phyloP scores from a whole-genome alignment of 306 rosid species.

The Vigna reflexopilosa region DNA sequence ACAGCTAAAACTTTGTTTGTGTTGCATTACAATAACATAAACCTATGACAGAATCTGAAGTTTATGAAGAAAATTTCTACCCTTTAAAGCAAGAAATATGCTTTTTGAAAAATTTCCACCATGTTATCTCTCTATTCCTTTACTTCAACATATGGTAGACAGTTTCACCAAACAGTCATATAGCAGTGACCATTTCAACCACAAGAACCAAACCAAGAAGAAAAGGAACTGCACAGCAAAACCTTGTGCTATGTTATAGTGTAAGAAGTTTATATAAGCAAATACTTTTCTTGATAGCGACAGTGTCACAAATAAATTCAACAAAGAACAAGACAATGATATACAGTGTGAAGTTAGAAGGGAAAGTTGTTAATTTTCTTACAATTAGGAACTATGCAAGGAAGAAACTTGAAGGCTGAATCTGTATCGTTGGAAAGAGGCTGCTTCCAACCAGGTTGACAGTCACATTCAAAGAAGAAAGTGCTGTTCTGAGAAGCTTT shows the following conservation, averaged over 20 bases:
- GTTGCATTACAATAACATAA: too few relatives aligned
- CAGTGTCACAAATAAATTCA: slow-evolving; percentile 24
- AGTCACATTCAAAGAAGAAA: slow-evolving; percentile 70
- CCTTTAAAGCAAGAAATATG: background rate
- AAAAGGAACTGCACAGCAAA: background rate
- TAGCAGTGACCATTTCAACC: too few relatives aligned
- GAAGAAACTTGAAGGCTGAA: slow-evolving; percentile 64
- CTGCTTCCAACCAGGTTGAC: slow-evolving; percentile 84
- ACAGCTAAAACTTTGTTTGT: too few relatives aligned
- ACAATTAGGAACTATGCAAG: slow-evolving; percentile 90
- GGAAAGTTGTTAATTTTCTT: slow-evolving; percentile 29
- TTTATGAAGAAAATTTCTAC: slow-evolving; percentile 20
- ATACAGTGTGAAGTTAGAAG: background rate
- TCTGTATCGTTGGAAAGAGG: slow-evolving; percentile 27
- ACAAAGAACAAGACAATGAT: background rate
- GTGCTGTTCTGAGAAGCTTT: slow-evolving; percentile 64
- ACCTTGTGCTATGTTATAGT: background rate
- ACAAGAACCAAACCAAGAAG: background rate
- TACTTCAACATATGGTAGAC: background rate
- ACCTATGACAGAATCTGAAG: background rate
- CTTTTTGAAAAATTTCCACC: background rate
- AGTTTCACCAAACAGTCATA: too few relatives aligned
- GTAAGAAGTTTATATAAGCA: background rate
- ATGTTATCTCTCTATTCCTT: background rate
- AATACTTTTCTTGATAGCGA: background rate